These are phyloP conservation scores for Fennellomyces sp. DNA, from an alignment of 371 early-diverging fungal species.

Conservation along the genomic window DNA sequence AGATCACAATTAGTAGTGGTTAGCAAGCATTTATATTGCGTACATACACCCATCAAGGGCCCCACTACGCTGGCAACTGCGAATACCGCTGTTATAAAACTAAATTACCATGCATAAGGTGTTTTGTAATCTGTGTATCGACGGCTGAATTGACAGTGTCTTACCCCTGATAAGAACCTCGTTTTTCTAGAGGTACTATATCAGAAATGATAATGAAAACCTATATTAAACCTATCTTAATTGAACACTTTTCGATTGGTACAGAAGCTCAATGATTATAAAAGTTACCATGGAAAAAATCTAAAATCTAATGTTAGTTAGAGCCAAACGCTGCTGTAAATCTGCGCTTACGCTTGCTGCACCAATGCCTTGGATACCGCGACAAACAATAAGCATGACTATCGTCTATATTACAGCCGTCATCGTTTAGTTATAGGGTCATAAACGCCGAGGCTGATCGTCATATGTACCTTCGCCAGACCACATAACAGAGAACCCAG, in stretches of 20 bases:
- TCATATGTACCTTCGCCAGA: constrained; percentile 32
- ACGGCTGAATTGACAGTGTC: too few relatives aligned
- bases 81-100: constrained; percentile 47
- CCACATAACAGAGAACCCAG: constrained; percentile 67
- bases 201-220: constrained; percentile 69
- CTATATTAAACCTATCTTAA: too few relatives aligned
- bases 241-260: too few relatives aligned
- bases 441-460: neutral
- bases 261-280: neutral
- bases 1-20: too few relatives aligned
- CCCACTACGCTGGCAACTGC: constrained; percentile 47
- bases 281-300: constrained; percentile 15
- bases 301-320: neutral
- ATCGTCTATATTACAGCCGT: too few relatives aligned
- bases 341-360: constrained; percentile 53
- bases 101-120: neutral
- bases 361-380: constrained; percentile 67
- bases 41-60: constrained; percentile 49
- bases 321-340: too few relatives aligned
- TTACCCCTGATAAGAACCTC: constrained; percentile 61
- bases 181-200: constrained; percentile 55
- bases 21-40: too few relatives aligned
- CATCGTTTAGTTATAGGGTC: too few relatives aligned
- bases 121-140: too few relatives aligned
- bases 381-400: constrained; percentile 64